Evolutionary conservation across 352 stramenopile species (phyloP).

Genomic region (Globisporangium viniferum): DNA sequence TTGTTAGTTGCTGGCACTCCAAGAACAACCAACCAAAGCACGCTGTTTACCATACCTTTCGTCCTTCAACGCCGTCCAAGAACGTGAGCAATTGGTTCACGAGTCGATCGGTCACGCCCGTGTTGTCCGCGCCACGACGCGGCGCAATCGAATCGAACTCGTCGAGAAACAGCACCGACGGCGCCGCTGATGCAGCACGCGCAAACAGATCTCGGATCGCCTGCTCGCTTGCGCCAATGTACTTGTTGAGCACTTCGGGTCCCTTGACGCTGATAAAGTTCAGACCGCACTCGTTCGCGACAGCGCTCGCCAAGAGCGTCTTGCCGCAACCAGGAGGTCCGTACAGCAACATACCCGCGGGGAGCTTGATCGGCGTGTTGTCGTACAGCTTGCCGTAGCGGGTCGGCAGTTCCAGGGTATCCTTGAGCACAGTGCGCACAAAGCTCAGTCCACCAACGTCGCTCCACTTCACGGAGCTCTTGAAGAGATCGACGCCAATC

Average conservation of each 20-base stretch:
- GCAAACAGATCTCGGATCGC: slow-evolving; percentile 87
- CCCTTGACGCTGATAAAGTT: slow-evolving; percentile 92
- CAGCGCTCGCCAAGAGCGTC: slow-evolving; percentile 82
- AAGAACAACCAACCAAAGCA: neutral
- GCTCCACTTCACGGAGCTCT: slow-evolving; percentile 83
- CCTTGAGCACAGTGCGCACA: slow-evolving; percentile 84
- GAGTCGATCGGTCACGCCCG: slow-evolving; percentile 95
- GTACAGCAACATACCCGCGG: slow-evolving; percentile 86
- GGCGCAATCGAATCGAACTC: slow-evolving; percentile 96
- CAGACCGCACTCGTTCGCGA: slow-evolving; percentile 83
- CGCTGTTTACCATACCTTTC: slow-evolving; percentile 46
- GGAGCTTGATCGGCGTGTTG: slow-evolving; percentile 77
- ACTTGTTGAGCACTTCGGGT: slow-evolving; percentile 89
- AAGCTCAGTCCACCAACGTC: slow-evolving; percentile 81
- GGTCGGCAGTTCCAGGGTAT: slow-evolving; percentile 86
- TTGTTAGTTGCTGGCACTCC: neutral
- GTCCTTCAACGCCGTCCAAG: slow-evolving; percentile 94
- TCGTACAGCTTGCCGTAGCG: slow-evolving; percentile 80
- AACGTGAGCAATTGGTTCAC: slow-evolving; percentile 98
- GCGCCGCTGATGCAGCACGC: slow-evolving; percentile 65
- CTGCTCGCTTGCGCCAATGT: slow-evolving; percentile 89
- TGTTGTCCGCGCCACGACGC: slow-evolving; percentile 91
- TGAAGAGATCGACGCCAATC: slow-evolving; percentile 79
- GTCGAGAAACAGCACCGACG: slow-evolving; percentile 81
- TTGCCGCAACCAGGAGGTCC: slow-evolving; percentile 91